Evolutionary conservation across 2,329 filamentous ascomycete genomes (phyloP).

Genomic region (Rachicladosporium sp.): DNA sequence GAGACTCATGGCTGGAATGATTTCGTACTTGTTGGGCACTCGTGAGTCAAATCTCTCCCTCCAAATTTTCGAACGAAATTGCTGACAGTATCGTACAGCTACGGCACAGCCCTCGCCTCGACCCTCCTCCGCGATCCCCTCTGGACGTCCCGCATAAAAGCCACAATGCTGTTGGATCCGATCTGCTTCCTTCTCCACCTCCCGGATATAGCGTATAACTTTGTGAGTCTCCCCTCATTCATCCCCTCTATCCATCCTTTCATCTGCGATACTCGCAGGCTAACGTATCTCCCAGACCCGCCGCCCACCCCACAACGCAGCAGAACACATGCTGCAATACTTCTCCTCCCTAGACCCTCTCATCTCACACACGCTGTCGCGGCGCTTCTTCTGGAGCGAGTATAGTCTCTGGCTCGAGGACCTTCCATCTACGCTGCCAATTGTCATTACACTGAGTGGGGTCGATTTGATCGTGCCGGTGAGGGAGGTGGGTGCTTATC

Average conservation of each 20-base stretch:
- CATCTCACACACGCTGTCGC: slow-evolving; percentile 47
- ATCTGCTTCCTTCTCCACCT: slow-evolving; percentile 53
- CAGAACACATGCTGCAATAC: slow-evolving; percentile 56
- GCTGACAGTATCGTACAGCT: too few species aligned
- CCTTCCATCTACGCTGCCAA: slow-evolving; percentile 28
- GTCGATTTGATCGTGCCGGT: slow-evolving; percentile 52
- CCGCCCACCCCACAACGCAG: slow-evolving; percentile 33
- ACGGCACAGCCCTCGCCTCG: slow-evolving; percentile 48
- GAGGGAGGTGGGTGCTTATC: slow-evolving; percentile 41
- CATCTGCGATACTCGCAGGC: background rate
- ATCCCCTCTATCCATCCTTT: background rate
- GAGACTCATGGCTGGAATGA: slow-evolving; percentile 42
- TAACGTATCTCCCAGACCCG: background rate
- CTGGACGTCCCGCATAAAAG: slow-evolving; percentile 33
- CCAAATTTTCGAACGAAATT: too few species aligned
- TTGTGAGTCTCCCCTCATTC: slow-evolving; percentile 30
- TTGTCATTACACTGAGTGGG: slow-evolving; percentile 46
- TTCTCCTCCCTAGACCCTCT: slow-evolving; percentile 54
- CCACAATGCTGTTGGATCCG: slow-evolving; percentile 44
- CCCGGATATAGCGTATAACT: slow-evolving; percentile 57
- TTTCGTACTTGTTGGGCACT: slow-evolving; percentile 47
- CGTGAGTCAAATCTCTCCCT: too few species aligned
- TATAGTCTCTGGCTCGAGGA: slow-evolving; percentile 59
- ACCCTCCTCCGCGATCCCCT: slow-evolving; percentile 42
- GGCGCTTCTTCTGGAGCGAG: slow-evolving; percentile 57